These are phyloP conservation scores for Fusarium ramigenum DNA, from an alignment of 2,329 filamentous ascomycete species.

Conservation along the genomic window DNA sequence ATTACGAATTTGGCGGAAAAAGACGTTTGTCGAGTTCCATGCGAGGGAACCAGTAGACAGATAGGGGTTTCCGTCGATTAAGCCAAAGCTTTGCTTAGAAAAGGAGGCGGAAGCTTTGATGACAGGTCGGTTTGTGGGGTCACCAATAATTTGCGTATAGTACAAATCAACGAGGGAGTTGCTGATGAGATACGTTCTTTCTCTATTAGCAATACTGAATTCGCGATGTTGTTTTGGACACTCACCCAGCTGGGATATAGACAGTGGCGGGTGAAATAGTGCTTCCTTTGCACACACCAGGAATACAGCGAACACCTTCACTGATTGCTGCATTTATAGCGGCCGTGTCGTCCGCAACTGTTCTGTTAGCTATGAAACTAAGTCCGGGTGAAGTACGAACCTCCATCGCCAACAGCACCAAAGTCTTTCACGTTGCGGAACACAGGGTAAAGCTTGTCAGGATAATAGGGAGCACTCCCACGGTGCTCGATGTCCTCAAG, in stretches of 20 bases:
- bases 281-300: constrained; percentile 42
- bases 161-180: constrained; percentile 78
- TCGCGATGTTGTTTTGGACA: constrained; percentile 21
- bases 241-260: constrained; percentile 51
- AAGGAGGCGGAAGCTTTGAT: constrained; percentile 65
- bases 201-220: constrained; percentile 2
- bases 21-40: constrained; percentile 67
- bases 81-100: constrained; percentile 49
- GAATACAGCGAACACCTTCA: constrained; percentile 36
- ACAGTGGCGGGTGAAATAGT: constrained; percentile 51
- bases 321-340: constrained; percentile 45
- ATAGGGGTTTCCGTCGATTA: constrained; percentile 61
- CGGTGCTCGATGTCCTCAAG: constrained; percentile 44
- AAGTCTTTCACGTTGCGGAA: constrained; percentile 47
- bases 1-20: constrained; percentile 68
- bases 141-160: constrained; percentile 81
- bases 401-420: constrained; percentile 45
- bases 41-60: constrained; percentile 50
- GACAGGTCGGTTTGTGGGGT: constrained; percentile 66
- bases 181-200: constrained; percentile 73
- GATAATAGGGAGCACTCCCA: constrained; percentile 43
- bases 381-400: constrained; percentile 12
- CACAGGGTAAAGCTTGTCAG: constrained; percentile 41
- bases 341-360: constrained; percentile 40
- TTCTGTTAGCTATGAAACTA: background rate